A percentile compares a stretch with the other conserved stretches of the same genome.
Conservation (phyloP, 371 early-diverging fungal species). For the Actinomortierella ambigua region DNA sequence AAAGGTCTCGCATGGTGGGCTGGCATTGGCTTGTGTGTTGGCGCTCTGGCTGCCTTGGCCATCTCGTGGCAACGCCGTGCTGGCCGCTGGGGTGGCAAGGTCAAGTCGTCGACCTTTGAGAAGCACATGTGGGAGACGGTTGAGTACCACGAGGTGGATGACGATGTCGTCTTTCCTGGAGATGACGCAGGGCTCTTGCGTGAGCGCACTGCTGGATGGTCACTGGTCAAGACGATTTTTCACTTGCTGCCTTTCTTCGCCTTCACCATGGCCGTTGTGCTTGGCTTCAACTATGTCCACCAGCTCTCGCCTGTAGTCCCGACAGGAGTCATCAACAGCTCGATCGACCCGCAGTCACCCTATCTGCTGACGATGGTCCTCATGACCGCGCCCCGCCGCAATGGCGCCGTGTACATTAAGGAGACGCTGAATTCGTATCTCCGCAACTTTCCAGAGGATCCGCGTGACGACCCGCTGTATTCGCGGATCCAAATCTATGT, state of each 20-base stretch:
- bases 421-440: slow-evolving; percentile 59
- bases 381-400: slow-evolving; percentile 66
- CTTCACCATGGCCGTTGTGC: slow-evolving; percentile 16
- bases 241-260: slow-evolving; percentile 49
- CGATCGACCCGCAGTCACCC: slow-evolving; percentile 43
- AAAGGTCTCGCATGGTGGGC: slow-evolving; percentile 71
- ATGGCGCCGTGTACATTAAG: slow-evolving; percentile 55
- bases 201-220: slow-evolving; percentile 15
- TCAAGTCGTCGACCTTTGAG: slow-evolving; percentile 29
- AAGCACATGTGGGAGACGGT: slow-evolving; percentile 41
- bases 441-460: slow-evolving; percentile 56
- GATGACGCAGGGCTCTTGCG: slow-evolving; percentile 6
- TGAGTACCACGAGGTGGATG: slow-evolving; percentile 44
- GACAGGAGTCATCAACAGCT: slow-evolving; percentile 40
- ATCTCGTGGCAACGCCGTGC: slow-evolving; percentile 25
- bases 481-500: slow-evolving; percentile 58
- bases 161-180: slow-evolving; percentile 32
- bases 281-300: slow-evolving; percentile 43
- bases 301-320: slow-evolving; percentile 48
- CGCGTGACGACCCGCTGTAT: slow-evolving; percentile 52
- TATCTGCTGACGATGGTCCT: slow-evolving; percentile 60
- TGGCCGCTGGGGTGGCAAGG: slow-evolving; percentile 41
- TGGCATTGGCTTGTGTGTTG: slow-evolving; percentile 55
- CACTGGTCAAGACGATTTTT: slow-evolving; percentile 29
- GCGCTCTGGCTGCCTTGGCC: slow-evolving; percentile 49